Percentiles rank a stretch among this genome's conserved stretches.
phyloP scores from a whole-genome alignment of 2,329 filamentous ascomycete species.

The Penicillium sp. region DNA sequence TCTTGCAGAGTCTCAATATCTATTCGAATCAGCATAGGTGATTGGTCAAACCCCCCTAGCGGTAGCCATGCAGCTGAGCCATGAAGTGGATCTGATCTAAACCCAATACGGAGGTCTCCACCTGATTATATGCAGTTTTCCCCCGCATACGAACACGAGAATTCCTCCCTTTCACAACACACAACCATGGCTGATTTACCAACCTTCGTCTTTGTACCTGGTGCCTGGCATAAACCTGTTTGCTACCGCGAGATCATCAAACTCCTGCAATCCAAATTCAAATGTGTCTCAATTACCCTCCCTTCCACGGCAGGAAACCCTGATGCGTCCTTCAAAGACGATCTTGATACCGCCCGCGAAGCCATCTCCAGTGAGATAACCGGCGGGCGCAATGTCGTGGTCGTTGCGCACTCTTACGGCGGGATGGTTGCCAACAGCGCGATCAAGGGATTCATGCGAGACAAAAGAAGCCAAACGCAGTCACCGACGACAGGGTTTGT shows the following conservation, averaged over 20 bases:
- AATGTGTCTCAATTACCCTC: constrained; percentile 39
- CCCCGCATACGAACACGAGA: not conserved
- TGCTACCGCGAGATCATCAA: constrained; percentile 40
- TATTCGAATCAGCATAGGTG: too few relatives aligned
- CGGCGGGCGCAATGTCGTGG: constrained; percentile 45
- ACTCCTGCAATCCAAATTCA: constrained; percentile 32
- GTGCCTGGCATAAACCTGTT: constrained; percentile 49
- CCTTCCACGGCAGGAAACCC: constrained; percentile 40
- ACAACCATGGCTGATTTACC: constrained; percentile 16
- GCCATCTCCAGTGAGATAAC: constrained; percentile 39
- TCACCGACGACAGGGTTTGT: constrained; percentile 37
- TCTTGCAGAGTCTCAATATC: too few relatives aligned
- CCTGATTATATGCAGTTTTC: not conserved
- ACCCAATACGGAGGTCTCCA: too few relatives aligned
- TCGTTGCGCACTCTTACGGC: constrained; percentile 53
- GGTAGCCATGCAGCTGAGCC: too few relatives aligned
- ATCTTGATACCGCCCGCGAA: constrained; percentile 42
- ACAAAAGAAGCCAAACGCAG: constrained; percentile 1
- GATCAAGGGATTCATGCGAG: constrained; percentile 44
- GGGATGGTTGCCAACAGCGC: constrained; percentile 50
- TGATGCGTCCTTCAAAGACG: constrained; percentile 42
- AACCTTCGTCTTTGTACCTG: constrained; percentile 50
- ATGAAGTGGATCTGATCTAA: too few relatives aligned
- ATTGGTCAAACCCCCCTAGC: too few relatives aligned
- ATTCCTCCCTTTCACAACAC: too few relatives aligned